Percentiles rank a stretch among this genome's conserved stretches.
Evolutionary conservation across 2,329 filamentous ascomycete species (phyloP).

Genomic region (Aspergillus sp.): DNA sequence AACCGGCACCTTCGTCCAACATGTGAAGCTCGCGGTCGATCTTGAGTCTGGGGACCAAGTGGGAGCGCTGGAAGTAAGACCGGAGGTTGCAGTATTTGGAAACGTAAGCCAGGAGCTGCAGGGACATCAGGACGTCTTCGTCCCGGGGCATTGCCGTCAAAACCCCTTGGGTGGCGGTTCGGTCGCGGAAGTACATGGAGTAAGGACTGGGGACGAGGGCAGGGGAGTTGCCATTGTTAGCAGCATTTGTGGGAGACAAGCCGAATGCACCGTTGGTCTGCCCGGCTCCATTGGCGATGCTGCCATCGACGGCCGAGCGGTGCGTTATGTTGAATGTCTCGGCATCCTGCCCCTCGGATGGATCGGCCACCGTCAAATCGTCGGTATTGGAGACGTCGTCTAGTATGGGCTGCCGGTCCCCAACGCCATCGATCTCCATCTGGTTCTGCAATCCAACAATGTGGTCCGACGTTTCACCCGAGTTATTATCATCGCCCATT

Average conservation of each 20-base stretch:
- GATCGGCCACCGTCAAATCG: slow-evolving; percentile 65
- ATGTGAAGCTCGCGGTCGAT: slow-evolving; percentile 77
- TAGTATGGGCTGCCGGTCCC: slow-evolving; percentile 70
- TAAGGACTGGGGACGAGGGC: slow-evolving; percentile 61
- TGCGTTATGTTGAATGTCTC: slow-evolving; percentile 94
- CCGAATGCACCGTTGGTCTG: slow-evolving; percentile 60
- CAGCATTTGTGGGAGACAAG: slow-evolving; percentile 58
- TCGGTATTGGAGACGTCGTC: slow-evolving; percentile 60
- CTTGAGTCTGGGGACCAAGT: slow-evolving; percentile 83
- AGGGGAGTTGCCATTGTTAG: slow-evolving; percentile 61
- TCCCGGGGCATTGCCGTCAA: slow-evolving; percentile 89
- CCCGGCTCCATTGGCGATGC: slow-evolving; percentile 61
- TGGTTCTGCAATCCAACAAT: slow-evolving; percentile 70
- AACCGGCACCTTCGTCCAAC: slow-evolving; percentile 59
- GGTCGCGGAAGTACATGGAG: slow-evolving; percentile 70
- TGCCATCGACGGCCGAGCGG: slow-evolving; percentile 72
- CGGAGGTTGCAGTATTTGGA: slow-evolving; percentile 97
- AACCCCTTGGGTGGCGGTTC: slow-evolving; percentile 60
- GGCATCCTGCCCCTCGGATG: slow-evolving; percentile 74
- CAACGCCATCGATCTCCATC: slow-evolving; percentile 81
- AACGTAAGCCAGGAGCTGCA: slow-evolving; percentile 92
- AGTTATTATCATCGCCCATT: slow-evolving; percentile 55
- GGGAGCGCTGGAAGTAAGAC: slow-evolving; percentile 89
- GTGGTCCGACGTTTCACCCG: slow-evolving; percentile 49
- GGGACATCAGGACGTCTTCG: slow-evolving; percentile 95